Conservation (phyloP, 75 land plant genomes). For the Picea sitchensis region DNA sequence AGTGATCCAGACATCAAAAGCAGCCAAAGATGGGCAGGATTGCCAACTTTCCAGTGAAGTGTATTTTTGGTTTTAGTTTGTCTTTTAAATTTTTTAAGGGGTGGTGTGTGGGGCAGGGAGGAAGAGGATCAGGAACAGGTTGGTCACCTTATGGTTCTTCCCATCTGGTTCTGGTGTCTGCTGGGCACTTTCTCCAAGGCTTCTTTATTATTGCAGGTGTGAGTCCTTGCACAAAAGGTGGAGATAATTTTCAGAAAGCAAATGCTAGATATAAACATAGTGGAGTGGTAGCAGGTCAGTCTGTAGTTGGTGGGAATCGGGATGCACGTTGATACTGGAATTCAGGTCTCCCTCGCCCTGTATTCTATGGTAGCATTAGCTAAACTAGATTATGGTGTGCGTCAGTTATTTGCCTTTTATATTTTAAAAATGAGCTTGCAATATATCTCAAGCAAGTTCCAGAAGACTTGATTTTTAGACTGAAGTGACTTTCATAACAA, state of each 20-base stretch:
- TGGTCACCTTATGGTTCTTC: background rate
- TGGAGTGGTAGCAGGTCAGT: no score
- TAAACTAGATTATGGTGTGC: background rate
- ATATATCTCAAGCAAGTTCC: background rate
- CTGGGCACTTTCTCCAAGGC: no score
- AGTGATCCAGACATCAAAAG: background rate
- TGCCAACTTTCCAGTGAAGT: background rate
- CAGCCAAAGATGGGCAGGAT: background rate
- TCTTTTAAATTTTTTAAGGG: background rate
- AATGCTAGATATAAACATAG: no score
- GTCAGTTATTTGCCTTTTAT: background rate
- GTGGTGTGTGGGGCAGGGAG: background rate
- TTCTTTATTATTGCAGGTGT: background rate
- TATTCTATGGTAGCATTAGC: background rate
- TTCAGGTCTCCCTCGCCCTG: background rate
- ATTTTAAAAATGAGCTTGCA: background rate
- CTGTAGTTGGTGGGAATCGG: no score
- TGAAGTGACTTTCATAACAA: background rate
- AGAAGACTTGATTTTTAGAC: background rate
- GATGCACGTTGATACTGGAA: no score
- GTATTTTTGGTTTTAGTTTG: no score
- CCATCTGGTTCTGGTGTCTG: background rate
- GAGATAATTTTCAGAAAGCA: no score
- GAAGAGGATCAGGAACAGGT: background rate
- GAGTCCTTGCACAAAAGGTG: no score